Conservation (phyloP, 768 basidiomycete genomes). For the Suillus spraguei region DNA sequence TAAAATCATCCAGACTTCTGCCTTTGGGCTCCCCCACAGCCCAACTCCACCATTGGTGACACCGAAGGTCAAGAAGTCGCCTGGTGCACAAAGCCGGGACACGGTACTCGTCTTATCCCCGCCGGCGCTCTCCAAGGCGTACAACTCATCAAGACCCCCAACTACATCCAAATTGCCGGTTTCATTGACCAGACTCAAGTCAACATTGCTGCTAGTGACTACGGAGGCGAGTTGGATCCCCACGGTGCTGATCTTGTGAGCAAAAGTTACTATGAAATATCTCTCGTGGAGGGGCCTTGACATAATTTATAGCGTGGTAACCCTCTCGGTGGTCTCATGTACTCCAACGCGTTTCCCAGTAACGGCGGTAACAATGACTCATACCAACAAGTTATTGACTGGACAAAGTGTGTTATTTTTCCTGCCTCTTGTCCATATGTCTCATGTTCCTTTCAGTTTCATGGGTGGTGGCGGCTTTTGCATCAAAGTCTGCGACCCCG, state of each 20-base stretch:
- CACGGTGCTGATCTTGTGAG: slow-evolving; percentile 61
- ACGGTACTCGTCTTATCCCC: slow-evolving; percentile 78
- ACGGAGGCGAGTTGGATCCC: slow-evolving; percentile 74
- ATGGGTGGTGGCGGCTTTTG: slow-evolving; percentile 69
- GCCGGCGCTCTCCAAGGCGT: slow-evolving; percentile 61
- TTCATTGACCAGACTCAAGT: slow-evolving; percentile 62
- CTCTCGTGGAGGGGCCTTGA: slow-evolving; percentile 31
- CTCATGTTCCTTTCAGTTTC: slow-evolving; percentile 51
- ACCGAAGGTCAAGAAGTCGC: slow-evolving; percentile 74
- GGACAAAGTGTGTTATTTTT: slow-evolving; percentile 59
- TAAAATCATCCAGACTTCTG: slow-evolving; percentile 61
- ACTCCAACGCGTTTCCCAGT: slow-evolving; percentile 53
- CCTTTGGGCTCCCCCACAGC: slow-evolving; percentile 58
- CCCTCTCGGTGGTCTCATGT: slow-evolving; percentile 68
- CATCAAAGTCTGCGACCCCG: slow-evolving; percentile 71
- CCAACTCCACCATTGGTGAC: slow-evolving; percentile 58
- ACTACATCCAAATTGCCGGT: slow-evolving; percentile 64
- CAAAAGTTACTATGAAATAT: slow-evolving; percentile 25
- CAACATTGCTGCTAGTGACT: slow-evolving; percentile 53
- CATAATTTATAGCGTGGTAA: slow-evolving; percentile 58
- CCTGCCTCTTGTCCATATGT: background rate
- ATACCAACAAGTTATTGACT: slow-evolving; percentile 61
- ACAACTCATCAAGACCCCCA: slow-evolving; percentile 61
- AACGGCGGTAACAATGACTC: slow-evolving; percentile 41
- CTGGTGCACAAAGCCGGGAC: slow-evolving; percentile 73